Evolutionary conservation across 2,329 filamentous ascomycete species (phyloP), one percentile per base, ranked within the genome.

Genomic region (Trichoderma endophyticum): DNA sequence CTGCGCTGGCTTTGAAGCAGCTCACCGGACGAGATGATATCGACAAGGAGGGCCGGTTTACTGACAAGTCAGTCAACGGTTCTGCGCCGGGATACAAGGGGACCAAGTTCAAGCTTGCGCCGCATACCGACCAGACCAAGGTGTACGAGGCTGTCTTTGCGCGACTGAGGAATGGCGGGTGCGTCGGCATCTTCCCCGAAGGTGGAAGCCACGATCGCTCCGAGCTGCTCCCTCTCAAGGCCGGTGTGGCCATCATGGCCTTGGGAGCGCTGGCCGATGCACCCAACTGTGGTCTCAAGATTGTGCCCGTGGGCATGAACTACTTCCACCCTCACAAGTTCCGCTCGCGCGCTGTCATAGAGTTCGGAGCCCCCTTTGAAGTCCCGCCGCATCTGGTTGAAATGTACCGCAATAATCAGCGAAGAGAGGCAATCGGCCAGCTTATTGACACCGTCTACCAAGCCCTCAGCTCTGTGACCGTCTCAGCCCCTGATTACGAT

Each of bases 291-390:
- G 94, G 93, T 34, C 85, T 99, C 73, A 97, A 95, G 82, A 98
- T 99, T 77, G 93, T 99, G 28, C 96, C 96, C 4, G 95, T 96
- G 66, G 95, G 95, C 77, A 98, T 99, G 95, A 99, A 99, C 82
- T 99, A 99, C 83, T 99, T 99, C 83, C 95, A 98, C 82, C 93
- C 95, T 0, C 95, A 99, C 86, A 99, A 98, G 81, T 99, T 99
- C 83, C 92, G 95, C 60, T 98, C 95, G 74, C 90, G 96, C 79
- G 96, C 95, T 43, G 95, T 99, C 5, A 91, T 98, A 73, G 96
- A 99, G 79, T 99, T 98, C 77, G 96, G 96, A 9, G 91, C 90
- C 30, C 94, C 96, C 0, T 91, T 98, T 74, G 93, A 97, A 75
- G 90, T 98, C 11, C 92, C 94, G 0, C 85, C 86, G 24, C 92